Evolutionary conservation across 495 filamentous ascomycete genomes (phyloP), one percentile per base, ranked within the genome.

Genomic region (Penicillium paxilli): DNA sequence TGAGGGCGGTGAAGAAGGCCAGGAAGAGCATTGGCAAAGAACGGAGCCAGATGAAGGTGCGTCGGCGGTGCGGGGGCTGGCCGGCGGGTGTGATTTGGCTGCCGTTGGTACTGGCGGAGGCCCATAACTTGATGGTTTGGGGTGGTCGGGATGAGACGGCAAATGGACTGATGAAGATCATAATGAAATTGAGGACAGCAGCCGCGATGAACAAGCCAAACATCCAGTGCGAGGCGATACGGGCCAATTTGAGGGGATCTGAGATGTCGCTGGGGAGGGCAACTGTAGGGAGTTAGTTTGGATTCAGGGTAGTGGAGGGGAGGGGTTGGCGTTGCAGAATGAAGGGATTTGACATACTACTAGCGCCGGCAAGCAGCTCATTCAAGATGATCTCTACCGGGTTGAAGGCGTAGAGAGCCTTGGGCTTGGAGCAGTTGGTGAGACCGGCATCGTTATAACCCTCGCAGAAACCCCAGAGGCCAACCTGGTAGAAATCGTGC

Each of bases 401-500:
- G 70, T 96, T 88, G 73, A 97, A 97, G 83, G 88, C 92, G 66
- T 94, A 97, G 20, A 93, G 71, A 16, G 74, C 72, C 57, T 82
- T 42, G 7, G 91, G 84, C 16, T 77, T 72, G 26, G 84, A 88
- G 71, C 92, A 97, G 54, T 66, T 66, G 8, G 89, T 93, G 46
- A 94, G 85, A 5, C 89, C 88, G 53, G 81, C 70, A 40, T 77
- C 76, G 38, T 84, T 70, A 69, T 91, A 92, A 16, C 92, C 92
- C 71, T 93, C 89, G 61, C 92, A 97, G 66, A 87, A 96, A 30
- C 82, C 85, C 92, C 92, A 97, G 11, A 96, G 68, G 5, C 92
- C 92, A 30, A 96, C 91, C 61, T 90, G 86, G 67, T 98, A 98
- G 72, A 94, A 98, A 71, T 96, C 92, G 59, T 95, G 90, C 16